Conservation (phyloP, 1,139 yeast genomes). For the Saccharomycopsis crataegensis region DNA sequence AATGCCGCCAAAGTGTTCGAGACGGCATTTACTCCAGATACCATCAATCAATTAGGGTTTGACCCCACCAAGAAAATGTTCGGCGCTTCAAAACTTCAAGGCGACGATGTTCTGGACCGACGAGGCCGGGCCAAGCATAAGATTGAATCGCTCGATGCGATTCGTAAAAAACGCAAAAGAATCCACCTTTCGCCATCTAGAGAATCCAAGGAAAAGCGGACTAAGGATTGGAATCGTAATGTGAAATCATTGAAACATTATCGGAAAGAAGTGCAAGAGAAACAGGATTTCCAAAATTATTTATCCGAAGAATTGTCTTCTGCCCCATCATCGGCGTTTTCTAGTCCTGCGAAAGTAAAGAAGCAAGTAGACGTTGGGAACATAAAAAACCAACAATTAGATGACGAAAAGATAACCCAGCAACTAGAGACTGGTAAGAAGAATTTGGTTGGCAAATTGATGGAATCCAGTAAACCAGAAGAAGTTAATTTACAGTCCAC, state of each 20-base stretch:
- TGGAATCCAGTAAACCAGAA: no score
- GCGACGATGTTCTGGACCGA: slow-evolving; percentile 23
- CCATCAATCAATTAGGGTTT: slow-evolving; percentile 40
- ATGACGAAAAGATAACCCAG: no score
- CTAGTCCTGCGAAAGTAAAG: slow-evolving; percentile 14
- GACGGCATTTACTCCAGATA: slow-evolving; percentile 32
- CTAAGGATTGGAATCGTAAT: slow-evolving; percentile 9
- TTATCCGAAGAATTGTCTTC: slow-evolving; percentile 9
- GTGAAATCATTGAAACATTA: slow-evolving; percentile 1
- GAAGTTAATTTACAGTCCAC: no score
- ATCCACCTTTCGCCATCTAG: slow-evolving; percentile 24
- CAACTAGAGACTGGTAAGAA: no score
- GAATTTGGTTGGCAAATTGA: no score
- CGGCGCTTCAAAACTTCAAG: slow-evolving; percentile 26
- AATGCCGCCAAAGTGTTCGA: neutral
- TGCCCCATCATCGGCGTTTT: slow-evolving; percentile 21
- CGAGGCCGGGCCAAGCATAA: slow-evolving; percentile 28
- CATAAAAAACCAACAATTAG: no score
- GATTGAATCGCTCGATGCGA: slow-evolving; percentile 21
- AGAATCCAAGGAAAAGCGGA: slow-evolving; percentile 12
- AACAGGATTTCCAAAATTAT: slow-evolving; percentile 12
- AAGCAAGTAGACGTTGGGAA: neutral
- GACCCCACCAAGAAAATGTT: slow-evolving; percentile 39
- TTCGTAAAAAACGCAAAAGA: slow-evolving; percentile 3
- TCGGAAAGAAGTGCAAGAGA: neutral